Conservation (phyloP, 2,329 filamentous ascomycete species). For the Basipetospora chlamydospora region DNA sequence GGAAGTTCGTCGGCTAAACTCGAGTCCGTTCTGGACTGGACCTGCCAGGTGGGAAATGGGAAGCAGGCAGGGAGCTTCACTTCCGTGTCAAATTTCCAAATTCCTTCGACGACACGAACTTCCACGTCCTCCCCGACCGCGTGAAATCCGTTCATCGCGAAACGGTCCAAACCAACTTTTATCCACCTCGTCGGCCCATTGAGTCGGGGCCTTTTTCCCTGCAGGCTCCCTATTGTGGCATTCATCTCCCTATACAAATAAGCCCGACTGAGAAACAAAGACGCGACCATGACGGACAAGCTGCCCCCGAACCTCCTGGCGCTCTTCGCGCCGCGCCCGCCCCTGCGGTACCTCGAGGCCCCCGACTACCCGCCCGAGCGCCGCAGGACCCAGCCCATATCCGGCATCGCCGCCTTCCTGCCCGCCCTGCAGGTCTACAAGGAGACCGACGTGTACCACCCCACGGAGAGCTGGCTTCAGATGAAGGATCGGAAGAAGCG, state of each 20-base stretch:
- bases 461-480: constrained; percentile 90
- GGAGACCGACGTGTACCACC: constrained; percentile 58
- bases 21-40: not conserved
- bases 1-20: constrained; percentile 2
- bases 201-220: no score
- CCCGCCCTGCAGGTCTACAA: constrained; percentile 63
- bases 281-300: constrained; percentile 93
- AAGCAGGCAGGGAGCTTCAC: constrained; percentile 1
- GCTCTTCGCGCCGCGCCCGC: constrained; percentile 88
- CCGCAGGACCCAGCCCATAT: constrained; percentile 58
- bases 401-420: constrained; percentile 61
- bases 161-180: no score
- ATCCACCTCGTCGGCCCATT: no score
- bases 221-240: no score
- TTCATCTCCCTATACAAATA: no score
- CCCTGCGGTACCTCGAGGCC: constrained; percentile 76
- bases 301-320: constrained; percentile 83
- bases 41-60: no score
- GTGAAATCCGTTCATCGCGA: no score
- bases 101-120: no score
- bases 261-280: no score
- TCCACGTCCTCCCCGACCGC: not conserved
- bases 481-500: constrained; percentile 67
- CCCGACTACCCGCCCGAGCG: constrained; percentile 72
- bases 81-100: constrained; percentile 6